Evolutionary conservation across 805 yeast genomes (phyloP), one percentile per base, ranked within the genome.

Genomic region (Suhomyces prunicola): DNA sequence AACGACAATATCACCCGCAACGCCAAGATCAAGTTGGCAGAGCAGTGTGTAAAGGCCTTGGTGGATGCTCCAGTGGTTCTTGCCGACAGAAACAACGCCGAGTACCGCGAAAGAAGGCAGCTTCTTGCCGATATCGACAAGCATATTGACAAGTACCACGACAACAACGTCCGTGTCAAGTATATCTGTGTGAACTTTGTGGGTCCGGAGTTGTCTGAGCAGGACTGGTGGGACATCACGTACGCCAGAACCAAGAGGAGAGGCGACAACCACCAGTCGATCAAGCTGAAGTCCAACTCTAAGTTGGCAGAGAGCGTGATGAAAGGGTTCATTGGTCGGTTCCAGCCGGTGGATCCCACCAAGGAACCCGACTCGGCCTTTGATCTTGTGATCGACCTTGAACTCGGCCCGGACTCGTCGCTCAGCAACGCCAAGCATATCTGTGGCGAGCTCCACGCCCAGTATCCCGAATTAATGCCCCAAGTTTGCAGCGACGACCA

Each of bases 261-360:
- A 60, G 97, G 97, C 2, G 91, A 91, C 62, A 86, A 88, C 57
- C 99, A 94, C 66, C 97, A 88, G 66, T 83, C 92, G 1, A 88
- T 94, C 39, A 84, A 86, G 57, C 77, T 74, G 4, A 66, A 62
- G 0, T 76, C 79, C 51, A 83, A 85, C 8, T 73, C 73, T 4
- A 67, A 69, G 15, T 73, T 77, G 49, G 84, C 88, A 0, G 68
- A 74, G 33, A 79, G 76, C 19, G 86, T 94, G 31, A 83, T 93
- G 89, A 72, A 73, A 29, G 90, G 92, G 0, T 92, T 93, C 62
- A 73, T 88, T 46, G 74, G 75, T 5, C 72, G 94, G 52, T 89
- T 86, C 61, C 88, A 90, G 63, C 81, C 83, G 0, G 77, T 89
- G 2, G 70, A 80, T 54, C 53, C 70, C 1, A 51, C 57, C 0